Conservation (phyloP, 306 rosid genomes). For the Pachyrhizus erosus region DNA sequence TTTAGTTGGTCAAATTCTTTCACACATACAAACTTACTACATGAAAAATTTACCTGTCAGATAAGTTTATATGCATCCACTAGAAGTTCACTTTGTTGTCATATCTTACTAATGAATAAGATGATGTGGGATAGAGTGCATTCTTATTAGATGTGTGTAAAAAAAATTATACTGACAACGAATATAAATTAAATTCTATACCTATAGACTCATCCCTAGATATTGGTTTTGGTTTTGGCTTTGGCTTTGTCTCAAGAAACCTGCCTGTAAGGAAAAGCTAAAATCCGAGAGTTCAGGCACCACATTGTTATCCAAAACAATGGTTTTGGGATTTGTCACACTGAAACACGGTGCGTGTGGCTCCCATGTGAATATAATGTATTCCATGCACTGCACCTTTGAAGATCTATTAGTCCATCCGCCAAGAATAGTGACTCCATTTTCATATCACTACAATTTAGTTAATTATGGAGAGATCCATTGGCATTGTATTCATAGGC, state of each 20-base stretch:
- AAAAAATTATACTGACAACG: neutral
- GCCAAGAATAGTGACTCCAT: neutral
- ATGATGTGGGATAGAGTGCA: no score
- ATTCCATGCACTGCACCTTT: slow-evolving; percentile 14
- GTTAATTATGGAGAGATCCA: slow-evolving; percentile 10
- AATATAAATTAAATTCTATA: neutral
- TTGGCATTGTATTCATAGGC: slow-evolving; percentile 12
- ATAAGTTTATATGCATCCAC: no score
- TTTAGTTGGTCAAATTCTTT: no score
- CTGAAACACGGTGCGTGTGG: slow-evolving; percentile 7
- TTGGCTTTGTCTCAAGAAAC: no score
- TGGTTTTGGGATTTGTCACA: neutral
- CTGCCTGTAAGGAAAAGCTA: neutral
- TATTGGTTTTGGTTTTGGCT: no score
- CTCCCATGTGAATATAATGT: neutral
- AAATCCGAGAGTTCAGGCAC: neutral
- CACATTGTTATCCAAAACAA: neutral
- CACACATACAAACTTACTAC: no score
- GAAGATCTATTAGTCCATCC: slow-evolving; percentile 18
- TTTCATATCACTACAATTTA: neutral
- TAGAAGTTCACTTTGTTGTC: no score
- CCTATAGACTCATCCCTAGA: no score
- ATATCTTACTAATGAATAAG: no score
- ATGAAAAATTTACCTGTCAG: no score
- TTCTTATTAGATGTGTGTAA: no score